Percentiles rank a stretch among this genome's conserved stretches.
Conservation (phyloP, 202 grass and related monocot genomes). For the Panicum hallii region DNA sequence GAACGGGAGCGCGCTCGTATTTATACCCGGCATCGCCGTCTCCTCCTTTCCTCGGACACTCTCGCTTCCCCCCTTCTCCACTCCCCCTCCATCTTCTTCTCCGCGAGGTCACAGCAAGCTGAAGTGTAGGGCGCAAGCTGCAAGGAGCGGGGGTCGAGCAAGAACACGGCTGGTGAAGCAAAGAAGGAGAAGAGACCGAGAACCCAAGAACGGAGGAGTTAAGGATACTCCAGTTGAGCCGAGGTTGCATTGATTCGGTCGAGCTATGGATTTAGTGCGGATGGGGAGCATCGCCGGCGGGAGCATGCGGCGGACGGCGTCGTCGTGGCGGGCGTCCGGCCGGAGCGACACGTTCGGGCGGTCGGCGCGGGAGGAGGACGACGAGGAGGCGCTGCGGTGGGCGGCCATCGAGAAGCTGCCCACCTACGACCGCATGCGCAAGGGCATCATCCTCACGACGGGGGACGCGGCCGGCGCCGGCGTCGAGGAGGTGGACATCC, state of each 20-base stretch:
- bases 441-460: slow-evolving; percentile 69
- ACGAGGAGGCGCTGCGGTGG: slow-evolving; percentile 94
- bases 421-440: slow-evolving; percentile 89
- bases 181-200: not conserved
- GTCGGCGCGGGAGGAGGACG: slow-evolving; percentile 75
- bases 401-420: slow-evolving; percentile 95
- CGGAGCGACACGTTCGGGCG: slow-evolving; percentile 64
- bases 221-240: too few species aligned
- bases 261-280: slow-evolving; percentile 36
- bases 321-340: slow-evolving; percentile 64
- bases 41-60: not conserved
- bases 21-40: slow-evolving; percentile 26
- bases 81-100: not conserved
- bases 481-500: slow-evolving; percentile 65
- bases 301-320: slow-evolving; percentile 58
- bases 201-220: not conserved
- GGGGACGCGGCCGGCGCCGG: not conserved
- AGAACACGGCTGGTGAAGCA: not conserved
- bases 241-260: too few species aligned
- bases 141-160: not conserved
- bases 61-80: not conserved
- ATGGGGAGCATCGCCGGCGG: slow-evolving; percentile 50
- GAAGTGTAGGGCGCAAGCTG: not conserved
- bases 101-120: not conserved
- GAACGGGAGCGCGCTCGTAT: slow-evolving; percentile 1